Evolutionary conservation across 1,284 basidiomycete species (phyloP).

Genomic region (Pulchroboletus neoregius): DNA sequence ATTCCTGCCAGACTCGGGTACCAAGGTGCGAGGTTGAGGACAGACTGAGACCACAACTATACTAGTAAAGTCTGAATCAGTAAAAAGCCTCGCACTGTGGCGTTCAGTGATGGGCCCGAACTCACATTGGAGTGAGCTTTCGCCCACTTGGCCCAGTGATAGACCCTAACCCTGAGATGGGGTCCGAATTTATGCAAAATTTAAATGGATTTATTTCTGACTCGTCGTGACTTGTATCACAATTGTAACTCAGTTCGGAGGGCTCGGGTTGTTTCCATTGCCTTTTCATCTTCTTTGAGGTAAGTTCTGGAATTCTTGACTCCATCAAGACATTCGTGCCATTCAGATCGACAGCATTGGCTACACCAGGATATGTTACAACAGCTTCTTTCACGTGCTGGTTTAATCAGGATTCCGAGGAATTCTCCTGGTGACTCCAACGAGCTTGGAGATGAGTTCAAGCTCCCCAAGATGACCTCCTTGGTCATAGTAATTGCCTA

Average conservation of each 20-base stretch:
- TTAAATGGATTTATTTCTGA: neutral
- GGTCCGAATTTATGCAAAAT: no score
- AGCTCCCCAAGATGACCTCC: conserved; percentile 43
- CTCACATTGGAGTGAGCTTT: no score
- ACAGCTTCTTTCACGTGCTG: neutral
- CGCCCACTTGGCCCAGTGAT: no score
- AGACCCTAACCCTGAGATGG: no score
- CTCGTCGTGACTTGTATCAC: no score
- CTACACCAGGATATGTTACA: conserved; percentile 6
- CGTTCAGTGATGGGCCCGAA: neutral
- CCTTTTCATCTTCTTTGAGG: neutral
- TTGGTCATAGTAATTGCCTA: conserved; percentile 42
- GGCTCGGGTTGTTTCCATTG: neutral
- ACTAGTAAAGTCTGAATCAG: no score
- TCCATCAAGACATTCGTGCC: no score
- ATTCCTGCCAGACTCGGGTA: conserved; percentile 12
- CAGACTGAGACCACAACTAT: no score
- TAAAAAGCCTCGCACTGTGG: neutral
- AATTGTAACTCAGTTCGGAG: neutral
- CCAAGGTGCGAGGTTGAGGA: neutral
- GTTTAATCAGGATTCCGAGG: neutral
- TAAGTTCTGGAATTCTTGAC: neutral
- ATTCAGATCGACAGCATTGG: neutral
- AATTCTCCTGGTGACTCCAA: neutral
- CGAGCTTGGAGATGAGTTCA: conserved; percentile 38